Evolutionary conservation across 352 stramenopile genomes (phyloP).

Genomic region (Phytophthora macrochlamydospora): DNA sequence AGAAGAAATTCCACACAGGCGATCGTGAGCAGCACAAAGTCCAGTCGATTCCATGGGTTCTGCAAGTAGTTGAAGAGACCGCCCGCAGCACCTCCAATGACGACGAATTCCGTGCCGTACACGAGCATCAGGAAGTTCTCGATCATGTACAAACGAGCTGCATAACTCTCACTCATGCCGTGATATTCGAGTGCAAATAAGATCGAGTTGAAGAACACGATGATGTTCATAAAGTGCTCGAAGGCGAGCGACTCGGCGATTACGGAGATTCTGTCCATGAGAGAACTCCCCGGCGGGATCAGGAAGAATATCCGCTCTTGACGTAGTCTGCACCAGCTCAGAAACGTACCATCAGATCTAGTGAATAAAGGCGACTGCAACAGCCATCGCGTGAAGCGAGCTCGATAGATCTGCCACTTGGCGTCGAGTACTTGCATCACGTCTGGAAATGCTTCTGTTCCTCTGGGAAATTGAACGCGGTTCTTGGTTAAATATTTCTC

Average conservation of each 20-base stretch:
- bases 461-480: slow-evolving; percentile 58
- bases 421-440: slow-evolving; percentile 48
- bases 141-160: slow-evolving; percentile 58
- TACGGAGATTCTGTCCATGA: slow-evolving; percentile 55
- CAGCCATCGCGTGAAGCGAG: slow-evolving; percentile 18
- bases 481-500: slow-evolving; percentile 56
- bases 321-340: slow-evolving; percentile 58
- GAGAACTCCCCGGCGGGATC: slow-evolving; percentile 48
- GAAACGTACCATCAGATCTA: slow-evolving; percentile 61
- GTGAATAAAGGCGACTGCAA: slow-evolving; percentile 62
- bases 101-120: slow-evolving; percentile 71
- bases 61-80: slow-evolving; percentile 74
- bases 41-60: slow-evolving; percentile 82
- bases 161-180: slow-evolving; percentile 64
- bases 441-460: slow-evolving; percentile 66
- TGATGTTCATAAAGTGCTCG: slow-evolving; percentile 77
- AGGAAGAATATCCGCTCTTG: slow-evolving; percentile 74
- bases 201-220: slow-evolving; percentile 78
- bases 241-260: slow-evolving; percentile 67
- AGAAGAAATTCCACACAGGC: slow-evolving; percentile 72
- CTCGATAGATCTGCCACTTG: slow-evolving; percentile 39
- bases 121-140: slow-evolving; percentile 77
- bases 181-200: slow-evolving; percentile 83
- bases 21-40: slow-evolving; percentile 72
- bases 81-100: slow-evolving; percentile 57